A percentile compares a stretch with the other conserved stretches of the same genome.
Evolutionary conservation across 345 rosid genomes (phyloP).

Genomic region (Brassica incana): DNA sequence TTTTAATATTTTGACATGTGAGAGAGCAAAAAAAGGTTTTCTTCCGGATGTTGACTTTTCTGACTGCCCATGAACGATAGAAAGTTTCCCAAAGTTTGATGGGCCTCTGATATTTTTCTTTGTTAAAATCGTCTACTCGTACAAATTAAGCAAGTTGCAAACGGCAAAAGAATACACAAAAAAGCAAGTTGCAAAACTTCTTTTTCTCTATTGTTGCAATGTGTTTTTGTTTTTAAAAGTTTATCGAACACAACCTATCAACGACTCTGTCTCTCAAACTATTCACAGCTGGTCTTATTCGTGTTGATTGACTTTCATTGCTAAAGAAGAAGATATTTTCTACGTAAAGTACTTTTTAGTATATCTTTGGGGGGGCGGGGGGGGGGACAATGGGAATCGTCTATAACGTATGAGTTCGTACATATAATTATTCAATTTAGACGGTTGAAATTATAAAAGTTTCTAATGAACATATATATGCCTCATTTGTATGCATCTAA

Average conservation of each 20-base stretch:
- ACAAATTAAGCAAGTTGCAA: constrained; percentile 5
- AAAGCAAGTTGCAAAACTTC: neutral
- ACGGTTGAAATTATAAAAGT: neutral
- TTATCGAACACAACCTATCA: neutral
- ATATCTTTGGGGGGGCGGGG: neutral
- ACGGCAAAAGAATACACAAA: neutral
- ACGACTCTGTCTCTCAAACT: neutral
- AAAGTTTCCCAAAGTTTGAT: no score
- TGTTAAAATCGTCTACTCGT: neutral
- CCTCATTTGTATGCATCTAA: neutral
- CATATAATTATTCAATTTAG: neutral
- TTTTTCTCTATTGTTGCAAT: neutral
- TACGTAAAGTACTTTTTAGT: constrained; percentile 32
- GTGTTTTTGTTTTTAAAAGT: neutral
- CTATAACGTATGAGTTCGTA: neutral
- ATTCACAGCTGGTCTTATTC: neutral
- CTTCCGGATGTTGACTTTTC: constrained; percentile 32
- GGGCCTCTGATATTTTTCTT: neutral
- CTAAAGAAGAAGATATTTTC: neutral
- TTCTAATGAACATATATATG: neutral
- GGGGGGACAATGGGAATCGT: neutral
- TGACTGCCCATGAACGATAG: neutral
- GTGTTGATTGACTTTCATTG: constrained; percentile 23
- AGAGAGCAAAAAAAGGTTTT: neutral
- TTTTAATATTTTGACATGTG: constrained; percentile 16